phyloP scores from a whole-genome alignment of 1,284 basidiomycete genomes.

The Sporisorium graminicola region DNA sequence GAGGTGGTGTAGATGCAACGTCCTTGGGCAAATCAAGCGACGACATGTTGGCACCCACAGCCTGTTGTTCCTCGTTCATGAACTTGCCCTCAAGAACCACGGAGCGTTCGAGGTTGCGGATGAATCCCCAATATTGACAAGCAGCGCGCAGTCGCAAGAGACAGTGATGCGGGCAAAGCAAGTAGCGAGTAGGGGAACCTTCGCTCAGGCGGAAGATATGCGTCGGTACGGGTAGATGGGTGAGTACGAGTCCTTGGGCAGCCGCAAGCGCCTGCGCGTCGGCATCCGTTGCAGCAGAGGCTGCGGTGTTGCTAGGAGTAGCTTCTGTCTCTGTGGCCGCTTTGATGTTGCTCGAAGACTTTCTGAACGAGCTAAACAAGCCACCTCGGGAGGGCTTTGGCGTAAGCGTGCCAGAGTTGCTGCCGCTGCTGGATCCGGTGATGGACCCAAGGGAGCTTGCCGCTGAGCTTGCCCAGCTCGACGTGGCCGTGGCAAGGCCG shows the following conservation, averaged over 20 bases:
- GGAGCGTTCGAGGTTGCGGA: conserved; percentile 65
- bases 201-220: conserved; percentile 68
- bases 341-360: conserved; percentile 19
- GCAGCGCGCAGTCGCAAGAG: conserved; percentile 60
- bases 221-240: conserved; percentile 60
- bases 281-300: conserved; percentile 5
- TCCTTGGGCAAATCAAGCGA: conserved; percentile 24
- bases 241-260: not conserved
- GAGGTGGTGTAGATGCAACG: conserved; percentile 1
- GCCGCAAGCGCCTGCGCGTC: conserved; percentile 9
- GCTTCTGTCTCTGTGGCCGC: conserved; percentile 17
- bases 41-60: conserved; percentile 17
- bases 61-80: conserved; percentile 45
- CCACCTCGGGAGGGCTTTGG: conserved; percentile 46
- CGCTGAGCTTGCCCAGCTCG: conserved; percentile 52
- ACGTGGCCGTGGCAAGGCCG: conserved; percentile 48
- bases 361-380: conserved; percentile 54
- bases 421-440: conserved; percentile 34
- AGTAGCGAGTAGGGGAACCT: conserved; percentile 55
- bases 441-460: conserved; percentile 48
- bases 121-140: conserved; percentile 67
- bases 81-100: conserved; percentile 67
- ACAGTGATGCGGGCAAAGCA: conserved; percentile 67
- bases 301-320: not conserved
- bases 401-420: conserved; percentile 34